These are phyloP conservation scores for Limnanthes douglasii DNA, from an alignment of 345 rosid species.

Conservation along the genomic window DNA sequence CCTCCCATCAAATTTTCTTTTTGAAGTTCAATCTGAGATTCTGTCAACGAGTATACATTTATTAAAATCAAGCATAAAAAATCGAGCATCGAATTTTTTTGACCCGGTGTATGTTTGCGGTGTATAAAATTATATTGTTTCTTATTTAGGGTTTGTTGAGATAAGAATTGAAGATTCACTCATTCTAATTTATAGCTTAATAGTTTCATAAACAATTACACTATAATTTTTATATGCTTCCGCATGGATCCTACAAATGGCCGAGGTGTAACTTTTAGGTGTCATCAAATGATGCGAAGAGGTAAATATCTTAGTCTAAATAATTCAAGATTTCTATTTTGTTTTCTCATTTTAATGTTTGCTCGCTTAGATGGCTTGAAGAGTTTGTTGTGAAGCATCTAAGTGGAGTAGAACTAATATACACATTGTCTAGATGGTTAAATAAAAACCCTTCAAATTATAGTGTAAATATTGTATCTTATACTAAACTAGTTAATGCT, in stretches of 20 bases:
- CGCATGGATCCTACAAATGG: conserved; percentile 96
- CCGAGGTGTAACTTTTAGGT: conserved; percentile 67
- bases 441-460: conserved; percentile 45
- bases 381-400: conserved; percentile 52
- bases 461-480: conserved; percentile 48
- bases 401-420: conserved; percentile 48
- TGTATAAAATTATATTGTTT: no score
- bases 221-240: conserved; percentile 6
- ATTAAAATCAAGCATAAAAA: no score
- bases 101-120: no score
- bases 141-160: not conserved
- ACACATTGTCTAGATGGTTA: conserved; percentile 70
- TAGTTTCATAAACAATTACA: not conserved
- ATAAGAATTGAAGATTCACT: not conserved
- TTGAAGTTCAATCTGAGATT: no score
- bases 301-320: conserved; percentile 19
- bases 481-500: conserved; percentile 12
- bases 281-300: conserved; percentile 65
- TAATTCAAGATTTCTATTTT: not conserved
- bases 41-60: no score
- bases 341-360: not conserved
- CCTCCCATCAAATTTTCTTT: no score
- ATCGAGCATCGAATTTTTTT: no score
- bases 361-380: conserved; percentile 48
- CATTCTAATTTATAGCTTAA: not conserved